Conservation (phyloP, 2,329 filamentous ascomycete genomes). For the Ploettnerulaceae sp. region DNA sequence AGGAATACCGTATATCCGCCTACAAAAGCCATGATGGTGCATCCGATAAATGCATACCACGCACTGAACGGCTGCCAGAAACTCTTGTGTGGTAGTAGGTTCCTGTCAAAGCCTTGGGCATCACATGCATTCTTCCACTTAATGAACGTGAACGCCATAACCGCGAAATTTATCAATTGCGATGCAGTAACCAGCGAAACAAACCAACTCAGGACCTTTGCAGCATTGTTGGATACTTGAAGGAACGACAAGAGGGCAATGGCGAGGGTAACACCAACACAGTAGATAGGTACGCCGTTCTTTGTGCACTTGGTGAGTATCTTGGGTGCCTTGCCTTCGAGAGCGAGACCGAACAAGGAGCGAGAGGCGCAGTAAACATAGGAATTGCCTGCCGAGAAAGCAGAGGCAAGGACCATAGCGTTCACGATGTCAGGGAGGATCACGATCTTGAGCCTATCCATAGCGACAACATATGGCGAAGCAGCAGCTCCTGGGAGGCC, state of each 20-base stretch:
- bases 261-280: conserved; percentile 49
- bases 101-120: conserved; percentile 41
- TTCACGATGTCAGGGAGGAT: conserved; percentile 65
- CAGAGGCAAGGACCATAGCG: conserved; percentile 60
- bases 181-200: conserved; percentile 52
- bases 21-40: conserved; percentile 55
- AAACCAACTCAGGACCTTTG: conserved; percentile 58
- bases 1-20: conserved; percentile 59
- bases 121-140: conserved; percentile 49
- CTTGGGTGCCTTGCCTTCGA: conserved; percentile 58
- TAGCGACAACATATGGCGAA: conserved; percentile 48
- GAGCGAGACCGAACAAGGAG: conserved; percentile 62
- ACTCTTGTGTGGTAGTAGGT: conserved; percentile 46
- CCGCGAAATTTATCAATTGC: conserved; percentile 50
- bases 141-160: conserved; percentile 51
- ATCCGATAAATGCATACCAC: conserved; percentile 47
- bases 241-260: conserved; percentile 58
- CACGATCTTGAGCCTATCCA: conserved; percentile 58
- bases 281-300: conserved; percentile 57
- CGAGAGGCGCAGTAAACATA: conserved; percentile 63
- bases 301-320: conserved; percentile 56
- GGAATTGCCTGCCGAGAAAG: conserved; percentile 55
- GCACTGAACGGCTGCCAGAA: conserved; percentile 54
- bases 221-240: conserved; percentile 51
- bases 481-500: conserved; percentile 36